Conservation (phyloP, 768 basidiomycete genomes). For the Mrakia frigida region DNA sequence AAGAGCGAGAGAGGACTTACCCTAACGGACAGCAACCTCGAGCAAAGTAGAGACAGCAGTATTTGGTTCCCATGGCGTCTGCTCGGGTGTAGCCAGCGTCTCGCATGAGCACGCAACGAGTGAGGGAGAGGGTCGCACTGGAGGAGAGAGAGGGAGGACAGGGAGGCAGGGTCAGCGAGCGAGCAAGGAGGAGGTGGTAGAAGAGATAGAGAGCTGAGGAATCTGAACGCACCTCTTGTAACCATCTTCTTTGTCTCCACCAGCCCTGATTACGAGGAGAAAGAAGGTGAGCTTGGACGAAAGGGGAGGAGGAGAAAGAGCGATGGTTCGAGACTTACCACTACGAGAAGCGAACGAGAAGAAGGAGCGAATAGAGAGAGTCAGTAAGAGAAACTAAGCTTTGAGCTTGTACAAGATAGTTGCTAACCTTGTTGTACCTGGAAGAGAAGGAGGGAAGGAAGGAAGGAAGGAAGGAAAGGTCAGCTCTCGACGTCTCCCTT, state of each 20-base stretch:
- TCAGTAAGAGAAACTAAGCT: no score
- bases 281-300: conserved; percentile 51
- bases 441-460: neutral
- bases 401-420: neutral
- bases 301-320: neutral
- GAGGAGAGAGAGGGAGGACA: neutral
- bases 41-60: conserved; percentile 90
- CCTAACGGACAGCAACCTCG: conserved; percentile 97
- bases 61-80: conserved; percentile 85
- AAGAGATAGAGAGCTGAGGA: conserved; percentile 31
- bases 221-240: conserved; percentile 81
- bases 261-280: conserved; percentile 74
- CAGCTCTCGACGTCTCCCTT: neutral
- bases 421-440: conserved; percentile 27
- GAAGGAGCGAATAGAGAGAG: no score
- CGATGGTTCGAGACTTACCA: neutral
- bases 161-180: neutral
- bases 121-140: conserved; percentile 91
- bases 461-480: neutral
- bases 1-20: conserved; percentile 35
- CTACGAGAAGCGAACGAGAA: neutral
- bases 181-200: neutral
- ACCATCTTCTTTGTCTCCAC: conserved; percentile 92
- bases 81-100: conserved; percentile 93
- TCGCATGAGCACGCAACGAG: conserved; percentile 76